A percentile compares a stretch with the other conserved stretches of the same genome.
phyloP scores from a whole-genome alignment of 495 filamentous ascomycete genomes.

The Aeminium ludgeri region DNA sequence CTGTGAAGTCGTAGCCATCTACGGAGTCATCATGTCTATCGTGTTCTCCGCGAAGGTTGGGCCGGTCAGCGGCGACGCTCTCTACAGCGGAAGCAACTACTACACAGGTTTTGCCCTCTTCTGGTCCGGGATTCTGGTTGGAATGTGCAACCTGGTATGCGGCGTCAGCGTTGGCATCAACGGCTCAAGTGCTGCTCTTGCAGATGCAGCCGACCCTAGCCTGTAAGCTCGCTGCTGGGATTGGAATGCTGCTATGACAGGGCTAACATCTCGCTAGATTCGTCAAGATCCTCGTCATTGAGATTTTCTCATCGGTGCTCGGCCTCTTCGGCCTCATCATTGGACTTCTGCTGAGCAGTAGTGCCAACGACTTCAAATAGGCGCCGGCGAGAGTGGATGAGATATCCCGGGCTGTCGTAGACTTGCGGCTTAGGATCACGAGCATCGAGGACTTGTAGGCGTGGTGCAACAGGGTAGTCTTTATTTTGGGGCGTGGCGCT shows the following conservation, averaged over 20 bases:
- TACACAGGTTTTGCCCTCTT: slow-evolving; percentile 96
- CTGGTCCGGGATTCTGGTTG: slow-evolving; percentile 87
- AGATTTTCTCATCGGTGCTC: slow-evolving; percentile 97
- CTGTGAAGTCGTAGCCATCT: slow-evolving; percentile 99
- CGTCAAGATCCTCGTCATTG: slow-evolving; percentile 96
- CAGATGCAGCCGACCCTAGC: slow-evolving; percentile 83
- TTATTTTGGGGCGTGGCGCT: too few species aligned
- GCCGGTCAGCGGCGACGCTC: slow-evolving; percentile 30
- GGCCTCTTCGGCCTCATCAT: slow-evolving; percentile 97
- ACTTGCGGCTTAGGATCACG: too few species aligned
- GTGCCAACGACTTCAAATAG: slow-evolving; percentile 52
- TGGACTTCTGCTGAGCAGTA: slow-evolving; percentile 69
- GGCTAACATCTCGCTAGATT: slow-evolving; percentile 42
- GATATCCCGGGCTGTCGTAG: too few species aligned
- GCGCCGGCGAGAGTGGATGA: too few species aligned
- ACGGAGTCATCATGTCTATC: slow-evolving; percentile 99
- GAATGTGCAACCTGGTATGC: slow-evolving; percentile 86
- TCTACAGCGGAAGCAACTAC: slow-evolving; percentile 54
- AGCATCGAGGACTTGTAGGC: too few species aligned
- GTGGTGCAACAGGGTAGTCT: too few species aligned
- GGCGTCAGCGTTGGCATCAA: slow-evolving; percentile 97
- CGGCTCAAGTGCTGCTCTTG: slow-evolving; percentile 86
- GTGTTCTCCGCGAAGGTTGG: slow-evolving; percentile 82
- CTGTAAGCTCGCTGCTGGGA: slow-evolving; percentile 41
- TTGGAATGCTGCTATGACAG: neutral